Base-by-base conservation (phyloP, 768 basidiomycete species). In the Albatrellus ellisii region DNA sequence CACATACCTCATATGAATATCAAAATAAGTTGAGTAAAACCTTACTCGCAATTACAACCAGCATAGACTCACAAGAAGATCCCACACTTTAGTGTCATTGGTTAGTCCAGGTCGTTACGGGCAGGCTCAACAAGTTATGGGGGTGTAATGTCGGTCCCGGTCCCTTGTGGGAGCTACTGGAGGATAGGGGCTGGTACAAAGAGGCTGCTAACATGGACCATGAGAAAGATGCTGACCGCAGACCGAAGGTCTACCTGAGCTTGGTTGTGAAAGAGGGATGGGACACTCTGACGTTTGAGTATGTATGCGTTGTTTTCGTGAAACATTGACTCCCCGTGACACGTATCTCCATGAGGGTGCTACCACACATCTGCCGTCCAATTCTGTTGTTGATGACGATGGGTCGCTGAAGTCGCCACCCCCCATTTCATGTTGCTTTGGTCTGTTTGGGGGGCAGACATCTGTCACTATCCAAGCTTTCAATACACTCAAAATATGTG, bases 101-200 rank as follows among this genome's bases (percentile, higher is more conserved):
- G n/a, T n/a, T n/a, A n/a, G n/a, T n/a, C n/a, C n/a, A n/a, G n/a
- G 62, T 61, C 24, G 59, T 79, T 28, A 66, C 65, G 1, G 69
- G 72, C 38, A 67, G 79, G n/a, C 59, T 81, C 7, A 76, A 68
- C 51, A 83, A 77, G 51, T 65, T 79, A 0, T 83, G 77, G 79
- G 75, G 79, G 0, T 75, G 72, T 51, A 84, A 82, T 48, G 72
- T 82, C 11, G 83, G 85, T 4, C 56, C 73, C 2, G 86, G 87
- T 0, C 83, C 85, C 1, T 51, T 85, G 5, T 89, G 85, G 84
- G 79, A 87, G 45, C 57, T 87, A 26, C 59, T 71, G 32, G 87
- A 90, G 53, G 87, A 90, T 48, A 60, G 83, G 38, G 73, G 70
- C 1, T 89, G 80, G 72, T 88, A 66, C 57, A 86, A 82, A 53